Evolutionary conservation across 352 stramenopile genomes (phyloP), one percentile per base, ranked within the genome.

Genomic region (Globisporangium splendens): DNA sequence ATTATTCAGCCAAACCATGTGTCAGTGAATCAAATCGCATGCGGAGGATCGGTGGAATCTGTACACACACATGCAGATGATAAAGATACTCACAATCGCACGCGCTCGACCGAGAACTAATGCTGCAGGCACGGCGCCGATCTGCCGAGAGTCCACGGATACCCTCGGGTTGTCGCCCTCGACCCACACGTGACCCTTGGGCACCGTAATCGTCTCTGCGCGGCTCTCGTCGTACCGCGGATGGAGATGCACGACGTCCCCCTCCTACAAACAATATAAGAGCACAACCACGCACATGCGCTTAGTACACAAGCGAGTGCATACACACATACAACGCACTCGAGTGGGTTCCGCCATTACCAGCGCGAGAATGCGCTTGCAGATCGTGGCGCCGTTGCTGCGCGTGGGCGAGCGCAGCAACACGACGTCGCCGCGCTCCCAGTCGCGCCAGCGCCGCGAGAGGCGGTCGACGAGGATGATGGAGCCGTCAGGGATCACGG

Each of bases 141-240:
- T 98, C 65, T 96, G 80, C 8, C 96, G 80, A 56, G 93, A 98
- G 79, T 99, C 96, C 1, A 88, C 87, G 8, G 91, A 98, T 66
- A 96, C 93, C 43, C 79, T 84, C 8, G 89, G 61, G 72, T 99
- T 99, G 73, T 99, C 96, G 41, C 96, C 96, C 79, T 99, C 94
- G 7, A 99, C 68, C 96, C 96, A 99, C 33, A 98, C 70, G 63
- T 98, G 93, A 51, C 96, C 93, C 57, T 96, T 88, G 7, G 96
- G 96, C 18, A 99, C 74, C 6, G 66, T 76, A 43, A 92, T 76
- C 44, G 73, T 87, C 22, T 72, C 72, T 35, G 65, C 73, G 5
- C 77, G 77, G 35, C 74, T 59, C 39, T 86, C 54, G 55, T 89
- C 79, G 41, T 88, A 86, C 21, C 77, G 77, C 49, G 82, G 83